Percentiles rank a stretch among this genome's conserved stretches.
Evolutionary conservation across 441 rosid genomes (phyloP).

Genomic region (Mallotus japonicus): DNA sequence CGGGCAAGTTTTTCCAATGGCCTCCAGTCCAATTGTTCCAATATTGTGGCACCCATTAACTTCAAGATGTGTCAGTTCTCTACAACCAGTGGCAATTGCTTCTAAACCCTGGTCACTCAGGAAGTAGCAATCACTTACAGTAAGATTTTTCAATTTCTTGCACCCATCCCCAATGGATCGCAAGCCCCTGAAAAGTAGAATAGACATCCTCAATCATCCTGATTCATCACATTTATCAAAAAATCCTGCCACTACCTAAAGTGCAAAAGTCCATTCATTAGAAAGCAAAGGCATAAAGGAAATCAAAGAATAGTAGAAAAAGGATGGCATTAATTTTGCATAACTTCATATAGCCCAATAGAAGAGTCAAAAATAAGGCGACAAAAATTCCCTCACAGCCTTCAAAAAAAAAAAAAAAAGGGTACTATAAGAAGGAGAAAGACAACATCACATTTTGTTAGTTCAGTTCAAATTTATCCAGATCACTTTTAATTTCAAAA

Average conservation of each 20-base stretch:
- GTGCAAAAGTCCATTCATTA: constrained; percentile 7
- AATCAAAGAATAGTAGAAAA: constrained; percentile 9
- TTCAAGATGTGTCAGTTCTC: constrained; percentile 74
- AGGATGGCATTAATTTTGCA: neutral
- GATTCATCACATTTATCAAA: constrained; percentile 10
- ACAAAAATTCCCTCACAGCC: neutral
- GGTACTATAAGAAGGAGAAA: neutral
- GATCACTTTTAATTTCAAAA: constrained; percentile 17
- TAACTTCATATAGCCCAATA: neutral
- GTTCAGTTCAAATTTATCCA: neutral
- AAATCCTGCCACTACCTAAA: neutral
- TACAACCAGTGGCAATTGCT: constrained; percentile 74
- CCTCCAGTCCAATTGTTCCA: constrained; percentile 74
- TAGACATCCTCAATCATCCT: constrained; percentile 11
- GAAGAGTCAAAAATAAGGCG: neutral
- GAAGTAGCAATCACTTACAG: constrained; percentile 73
- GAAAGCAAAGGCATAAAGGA: neutral
- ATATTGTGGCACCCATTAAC: constrained; percentile 91
- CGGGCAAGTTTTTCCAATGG: constrained; percentile 79
- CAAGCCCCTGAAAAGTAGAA: constrained; percentile 67
- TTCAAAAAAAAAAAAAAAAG: neutral
- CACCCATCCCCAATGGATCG: constrained; percentile 68
- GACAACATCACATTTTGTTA: neutral
- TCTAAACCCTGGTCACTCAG: constrained; percentile 76
- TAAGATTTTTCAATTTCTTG: constrained; percentile 67